Evolutionary conservation across 805 yeast genomes (phyloP).

Genomic region (Metschnikowia dekortorum): DNA sequence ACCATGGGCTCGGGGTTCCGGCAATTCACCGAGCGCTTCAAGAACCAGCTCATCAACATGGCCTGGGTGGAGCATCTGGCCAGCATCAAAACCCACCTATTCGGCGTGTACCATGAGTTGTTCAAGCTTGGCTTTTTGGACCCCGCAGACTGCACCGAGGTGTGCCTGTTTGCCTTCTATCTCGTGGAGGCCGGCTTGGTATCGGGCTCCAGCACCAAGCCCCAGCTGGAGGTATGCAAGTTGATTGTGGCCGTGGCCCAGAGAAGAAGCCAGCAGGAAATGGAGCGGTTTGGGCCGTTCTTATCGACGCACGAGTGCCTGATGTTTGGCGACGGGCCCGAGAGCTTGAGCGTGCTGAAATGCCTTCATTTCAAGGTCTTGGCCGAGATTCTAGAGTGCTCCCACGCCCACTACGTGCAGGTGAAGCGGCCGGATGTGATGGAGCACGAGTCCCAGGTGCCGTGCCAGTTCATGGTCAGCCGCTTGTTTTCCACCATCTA

Average conservation of each 20-base stretch:
- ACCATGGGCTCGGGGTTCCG: conserved; percentile 57
- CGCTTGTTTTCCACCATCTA: conserved; percentile 31
- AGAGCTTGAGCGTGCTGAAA: conserved; percentile 17
- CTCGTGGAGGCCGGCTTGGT: conserved; percentile 8
- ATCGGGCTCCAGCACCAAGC: conserved; percentile 17
- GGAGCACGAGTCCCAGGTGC: background rate
- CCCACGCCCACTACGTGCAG: conserved; percentile 8
- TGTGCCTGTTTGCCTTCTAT: conserved; percentile 19
- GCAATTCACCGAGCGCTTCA: conserved; percentile 74
- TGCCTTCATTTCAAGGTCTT: conserved; percentile 21
- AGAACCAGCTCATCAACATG: conserved; percentile 62
- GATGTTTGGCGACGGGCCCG: conserved; percentile 21
- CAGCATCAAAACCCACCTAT: conserved; percentile 48
- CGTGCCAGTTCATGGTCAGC: conserved; percentile 9
- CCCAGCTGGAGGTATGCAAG: conserved; percentile 48
- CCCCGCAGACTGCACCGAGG: conserved; percentile 42
- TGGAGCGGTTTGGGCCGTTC: conserved; percentile 30
- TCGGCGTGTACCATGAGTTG: conserved; percentile 52
- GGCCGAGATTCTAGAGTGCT: conserved; percentile 11
- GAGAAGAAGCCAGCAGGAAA: conserved; percentile 33
- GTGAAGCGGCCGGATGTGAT: conserved; percentile 2
- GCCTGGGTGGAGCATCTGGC: conserved; percentile 41
- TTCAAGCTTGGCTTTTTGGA: conserved; percentile 60
- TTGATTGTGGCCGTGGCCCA: conserved; percentile 46
- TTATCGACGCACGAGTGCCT: conserved; percentile 26